Evolutionary conservation across 2,329 filamentous ascomycete genomes (phyloP).

Genomic region (Pseudogymnoascus sp.): DNA sequence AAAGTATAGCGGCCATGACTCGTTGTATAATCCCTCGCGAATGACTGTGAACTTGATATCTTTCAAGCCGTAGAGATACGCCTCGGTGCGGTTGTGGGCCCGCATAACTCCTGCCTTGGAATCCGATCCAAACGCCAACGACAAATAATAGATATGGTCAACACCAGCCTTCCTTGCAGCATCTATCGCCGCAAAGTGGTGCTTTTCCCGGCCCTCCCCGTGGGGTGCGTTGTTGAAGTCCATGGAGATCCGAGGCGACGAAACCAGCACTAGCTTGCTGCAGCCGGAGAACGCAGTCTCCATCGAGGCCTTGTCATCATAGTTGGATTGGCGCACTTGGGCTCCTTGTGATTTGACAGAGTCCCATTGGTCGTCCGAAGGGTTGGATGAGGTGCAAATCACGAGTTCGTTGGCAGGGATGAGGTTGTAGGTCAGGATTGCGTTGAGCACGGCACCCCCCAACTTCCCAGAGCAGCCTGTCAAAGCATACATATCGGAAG

Average conservation of each 20-base stretch:
- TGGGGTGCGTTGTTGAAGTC: constrained; percentile 37
- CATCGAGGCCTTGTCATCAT: constrained; percentile 13
- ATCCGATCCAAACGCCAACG: constrained; percentile 21
- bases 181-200: constrained; percentile 22
- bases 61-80: constrained; percentile 16
- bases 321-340: constrained; percentile 18
- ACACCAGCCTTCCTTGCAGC: constrained; percentile 28
- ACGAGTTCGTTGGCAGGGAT: constrained; percentile 15
- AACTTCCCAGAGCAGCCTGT: constrained; percentile 20
- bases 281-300: constrained; percentile 13
- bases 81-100: constrained; percentile 20
- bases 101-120: constrained; percentile 19
- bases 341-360: constrained; percentile 18
- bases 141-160: constrained; percentile 30
- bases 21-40: constrained; percentile 24
- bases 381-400: constrained; percentile 19
- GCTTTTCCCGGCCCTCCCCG: constrained; percentile 17
- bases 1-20: constrained; percentile 24
- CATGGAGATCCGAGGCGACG: constrained; percentile 21
- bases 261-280: constrained; percentile 30
- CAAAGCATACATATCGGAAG: constrained; percentile 12
- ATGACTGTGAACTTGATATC: constrained; percentile 19
- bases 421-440: constrained; percentile 17
- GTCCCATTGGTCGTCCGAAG: constrained; percentile 29
- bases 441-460: constrained; percentile 17